Evolutionary conservation across 2,329 filamentous ascomycete species (phyloP).

Genomic region (Pseudopithomyces maydicus): DNA sequence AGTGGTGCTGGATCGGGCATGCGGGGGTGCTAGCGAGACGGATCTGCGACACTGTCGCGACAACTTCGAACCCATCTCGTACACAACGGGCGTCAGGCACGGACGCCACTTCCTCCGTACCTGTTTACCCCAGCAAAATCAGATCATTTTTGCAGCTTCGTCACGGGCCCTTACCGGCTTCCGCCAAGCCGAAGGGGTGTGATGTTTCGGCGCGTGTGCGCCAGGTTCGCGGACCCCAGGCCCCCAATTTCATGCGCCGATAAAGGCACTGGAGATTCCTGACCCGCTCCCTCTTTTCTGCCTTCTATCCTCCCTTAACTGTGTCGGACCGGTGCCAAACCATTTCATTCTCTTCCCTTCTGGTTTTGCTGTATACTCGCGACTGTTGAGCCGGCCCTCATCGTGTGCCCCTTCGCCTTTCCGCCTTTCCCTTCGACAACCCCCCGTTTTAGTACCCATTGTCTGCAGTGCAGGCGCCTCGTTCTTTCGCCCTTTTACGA

Average conservation of each 20-base stretch:
- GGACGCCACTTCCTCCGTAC: constrained; percentile 21
- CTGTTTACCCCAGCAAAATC: constrained; percentile 32
- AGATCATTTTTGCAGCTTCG: constrained; percentile 32
- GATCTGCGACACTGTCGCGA: constrained; percentile 44
- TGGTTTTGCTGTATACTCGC: constrained; percentile 34
- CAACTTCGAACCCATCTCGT: constrained; percentile 38
- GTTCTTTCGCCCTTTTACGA: constrained; percentile 35
- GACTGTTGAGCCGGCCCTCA: constrained; percentile 49
- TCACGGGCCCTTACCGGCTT: constrained; percentile 30
- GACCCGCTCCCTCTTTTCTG: constrained; percentile 27
- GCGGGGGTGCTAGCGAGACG: constrained; percentile 40
- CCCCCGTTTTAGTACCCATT: constrained; percentile 28
- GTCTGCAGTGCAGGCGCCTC: constrained; percentile 45
- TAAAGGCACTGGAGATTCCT: constrained; percentile 42
- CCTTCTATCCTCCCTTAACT: constrained; percentile 38
- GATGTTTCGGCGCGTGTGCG: constrained; percentile 45
- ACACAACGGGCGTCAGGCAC: constrained; percentile 38
- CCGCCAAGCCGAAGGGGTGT: constrained; percentile 40
- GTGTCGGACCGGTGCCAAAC: constrained; percentile 36
- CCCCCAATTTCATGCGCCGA: constrained; percentile 46
- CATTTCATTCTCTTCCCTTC: constrained; percentile 42
- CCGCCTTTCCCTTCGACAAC: constrained; percentile 36
- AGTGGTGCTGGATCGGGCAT: constrained; percentile 23
- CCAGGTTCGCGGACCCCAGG: constrained; percentile 27
- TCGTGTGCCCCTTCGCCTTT: constrained; percentile 42